These are phyloP conservation scores for Isatis lusitanica DNA, from an alignment of 441 rosid species.

Conservation along the genomic window DNA sequence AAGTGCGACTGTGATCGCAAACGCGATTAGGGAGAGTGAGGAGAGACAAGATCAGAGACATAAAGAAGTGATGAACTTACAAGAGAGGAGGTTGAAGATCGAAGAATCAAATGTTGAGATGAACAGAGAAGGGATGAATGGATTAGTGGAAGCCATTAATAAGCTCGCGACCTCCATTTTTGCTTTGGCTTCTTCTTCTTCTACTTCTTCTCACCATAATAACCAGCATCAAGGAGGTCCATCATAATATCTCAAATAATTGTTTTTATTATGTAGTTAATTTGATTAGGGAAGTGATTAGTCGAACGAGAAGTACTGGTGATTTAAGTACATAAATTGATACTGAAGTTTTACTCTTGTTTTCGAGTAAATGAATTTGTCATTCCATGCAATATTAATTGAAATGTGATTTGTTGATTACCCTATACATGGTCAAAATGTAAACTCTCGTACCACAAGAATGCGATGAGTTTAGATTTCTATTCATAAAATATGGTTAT, in stretches of 20 bases:
- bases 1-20: conserved; percentile 79
- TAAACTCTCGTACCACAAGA: background rate
- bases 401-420: conserved; percentile 12
- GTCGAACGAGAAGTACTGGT: background rate
- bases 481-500: background rate
- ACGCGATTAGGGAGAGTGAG: conserved; percentile 67
- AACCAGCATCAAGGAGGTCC: conserved; percentile 44
- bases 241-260: conserved; percentile 32
- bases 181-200: conserved; percentile 63
- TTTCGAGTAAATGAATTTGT: background rate
- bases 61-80: conserved; percentile 58
- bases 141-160: conserved; percentile 82
- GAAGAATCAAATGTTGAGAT: conserved; percentile 74
- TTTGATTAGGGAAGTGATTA: conserved; percentile 34
- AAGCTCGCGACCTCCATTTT: conserved; percentile 79
- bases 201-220: conserved; percentile 39
- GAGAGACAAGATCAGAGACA: conserved; percentile 77
- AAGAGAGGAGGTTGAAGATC: conserved; percentile 64
- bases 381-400: conserved; percentile 22
- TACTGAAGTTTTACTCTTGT: conserved; percentile 17
- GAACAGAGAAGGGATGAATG: conserved; percentile 58
- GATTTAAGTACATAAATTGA: conserved; percentile 29
- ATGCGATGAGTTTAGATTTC: background rate
- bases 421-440: background rate
- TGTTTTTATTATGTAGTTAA: conserved; percentile 17